Base-by-base conservation (phyloP, 257 asterid species). In the Linaria vulgaris region DNA sequence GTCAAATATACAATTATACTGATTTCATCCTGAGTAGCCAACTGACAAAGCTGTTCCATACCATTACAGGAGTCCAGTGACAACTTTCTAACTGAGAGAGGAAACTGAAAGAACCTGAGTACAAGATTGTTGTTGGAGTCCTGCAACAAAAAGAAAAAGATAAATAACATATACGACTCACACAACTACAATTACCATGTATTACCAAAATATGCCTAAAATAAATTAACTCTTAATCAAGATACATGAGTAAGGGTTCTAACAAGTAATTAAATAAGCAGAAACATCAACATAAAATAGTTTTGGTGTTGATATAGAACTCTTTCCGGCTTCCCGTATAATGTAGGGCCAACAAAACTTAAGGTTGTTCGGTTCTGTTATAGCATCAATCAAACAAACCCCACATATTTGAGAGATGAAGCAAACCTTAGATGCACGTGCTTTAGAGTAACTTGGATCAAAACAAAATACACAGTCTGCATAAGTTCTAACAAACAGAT, bases 91-190 rank as follows among this genome's bases (percentile, higher is more conserved):
- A 94, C 86, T 12, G 95, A 81, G 46, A 87, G 63, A 12, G 95
- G 84, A 72, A 92, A 84, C 82, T 92, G 99, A 77, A 90, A 87
- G 81, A 87, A 87, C 63, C 82, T 72, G 71, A 90, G 74, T 53
- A 83, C 75, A 14, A 82, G 67, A 57, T 58, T 83, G 27, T 77
- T 77, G 57, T 75, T 80, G 59, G 75, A 64, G 69, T 74, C 76
- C 99, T 94, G 91, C 81, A 86, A 74, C 65, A 71, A 63, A 34
- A 66, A 1, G 3, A 63, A 67, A 65, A 63, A 19, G 27, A 67
- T 61, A 63, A 31, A 71, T 43, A 56, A 22, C 12, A 30, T 55
- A 46, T 22, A 54, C 19, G 14, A 4, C 12, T 1, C 37, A 62
- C 12, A 47, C 50, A 65, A 19, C 45, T 12, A 22, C n/a, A 46